These are phyloP conservation scores for Apiospora sp. DNA, from an alignment of 2,329 filamentous ascomycete genomes.

Conservation along the genomic window DNA sequence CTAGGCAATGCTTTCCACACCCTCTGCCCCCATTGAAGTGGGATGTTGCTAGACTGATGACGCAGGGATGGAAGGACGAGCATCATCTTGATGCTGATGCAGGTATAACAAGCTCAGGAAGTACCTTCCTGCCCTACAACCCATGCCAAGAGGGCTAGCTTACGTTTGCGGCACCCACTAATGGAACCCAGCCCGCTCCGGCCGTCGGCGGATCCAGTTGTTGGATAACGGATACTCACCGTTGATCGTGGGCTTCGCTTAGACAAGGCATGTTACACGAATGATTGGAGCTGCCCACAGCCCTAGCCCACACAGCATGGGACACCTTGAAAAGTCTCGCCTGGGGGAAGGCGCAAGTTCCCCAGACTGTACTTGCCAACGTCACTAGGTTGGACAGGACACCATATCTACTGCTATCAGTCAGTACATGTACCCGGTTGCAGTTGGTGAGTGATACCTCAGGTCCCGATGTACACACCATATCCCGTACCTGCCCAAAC, in stretches of 20 bases:
- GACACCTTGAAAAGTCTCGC: constrained; percentile 5
- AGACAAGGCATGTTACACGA: constrained; percentile 5
- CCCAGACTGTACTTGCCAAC: constrained; percentile 2
- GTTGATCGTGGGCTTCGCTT: constrained; percentile 10
- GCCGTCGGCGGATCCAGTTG: constrained; percentile 11
- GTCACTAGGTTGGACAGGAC: constrained; percentile 4
- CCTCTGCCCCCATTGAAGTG: not conserved
- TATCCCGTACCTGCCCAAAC: not conserved
- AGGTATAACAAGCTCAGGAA: not conserved
- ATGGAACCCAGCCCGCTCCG: constrained; percentile 7
- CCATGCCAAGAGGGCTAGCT: constrained; percentile 11
- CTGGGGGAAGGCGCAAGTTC: not conserved
- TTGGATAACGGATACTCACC: not conserved
- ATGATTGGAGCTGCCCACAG: constrained; percentile 1
- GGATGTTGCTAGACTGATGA: not conserved
- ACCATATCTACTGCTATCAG: not conserved
- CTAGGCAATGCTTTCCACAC: not conserved
- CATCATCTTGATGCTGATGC: constrained; percentile 14
- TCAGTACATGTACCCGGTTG: not conserved
- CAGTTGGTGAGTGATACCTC: not conserved
- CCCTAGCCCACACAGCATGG: constrained; percentile 9
- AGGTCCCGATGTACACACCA: not conserved
- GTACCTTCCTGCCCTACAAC: not conserved
- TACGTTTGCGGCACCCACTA: constrained; percentile 14
- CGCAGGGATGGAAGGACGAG: not conserved